Conservation (phyloP, 371 early-diverging fungal species). For the Encephalitozoon cuniculi region DNA sequence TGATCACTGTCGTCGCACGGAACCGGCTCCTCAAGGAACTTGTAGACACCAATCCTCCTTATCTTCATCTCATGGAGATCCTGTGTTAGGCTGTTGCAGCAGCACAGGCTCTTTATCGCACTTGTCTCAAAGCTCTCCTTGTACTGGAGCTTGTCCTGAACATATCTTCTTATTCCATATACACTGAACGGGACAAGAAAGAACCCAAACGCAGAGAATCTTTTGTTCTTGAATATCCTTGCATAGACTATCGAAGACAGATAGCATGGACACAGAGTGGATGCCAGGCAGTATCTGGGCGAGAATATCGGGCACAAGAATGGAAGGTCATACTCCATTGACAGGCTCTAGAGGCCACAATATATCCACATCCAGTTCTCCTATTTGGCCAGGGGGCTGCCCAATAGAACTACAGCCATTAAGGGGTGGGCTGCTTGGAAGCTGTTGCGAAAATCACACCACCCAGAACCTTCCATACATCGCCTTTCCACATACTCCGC, state of each 20-base stretch:
- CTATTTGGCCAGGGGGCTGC: background rate
- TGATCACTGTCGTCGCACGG: conserved; percentile 7
- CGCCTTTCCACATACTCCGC: conserved; percentile 14
- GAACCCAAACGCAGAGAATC: conserved; percentile 34
- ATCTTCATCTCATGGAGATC: conserved; percentile 49
- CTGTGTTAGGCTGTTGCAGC: conserved; percentile 32
- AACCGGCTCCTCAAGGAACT: conserved; percentile 27
- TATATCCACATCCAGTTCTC: background rate
- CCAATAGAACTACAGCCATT: background rate
- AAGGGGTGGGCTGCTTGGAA: background rate
- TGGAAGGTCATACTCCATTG: conserved; percentile 37
- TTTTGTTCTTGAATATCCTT: conserved; percentile 23
- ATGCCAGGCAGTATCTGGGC: conserved; percentile 16
- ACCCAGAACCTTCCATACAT: conserved; percentile 23
- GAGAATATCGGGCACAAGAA: conserved; percentile 35
- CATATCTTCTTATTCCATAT: conserved; percentile 45
- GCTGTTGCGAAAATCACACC: background rate
- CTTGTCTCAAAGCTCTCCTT: conserved; percentile 22
- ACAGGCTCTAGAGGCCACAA: background rate
- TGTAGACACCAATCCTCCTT: conserved; percentile 38
- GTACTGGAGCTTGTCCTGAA: conserved; percentile 9
- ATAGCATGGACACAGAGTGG: conserved; percentile 35
- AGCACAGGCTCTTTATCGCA: conserved; percentile 37
- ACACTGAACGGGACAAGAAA: conserved; percentile 38
- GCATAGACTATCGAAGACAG: conserved; percentile 33